Evolutionary conservation across 371 early-diverging fungal species (phyloP).

Genomic region (Coemansia sp.): DNA sequence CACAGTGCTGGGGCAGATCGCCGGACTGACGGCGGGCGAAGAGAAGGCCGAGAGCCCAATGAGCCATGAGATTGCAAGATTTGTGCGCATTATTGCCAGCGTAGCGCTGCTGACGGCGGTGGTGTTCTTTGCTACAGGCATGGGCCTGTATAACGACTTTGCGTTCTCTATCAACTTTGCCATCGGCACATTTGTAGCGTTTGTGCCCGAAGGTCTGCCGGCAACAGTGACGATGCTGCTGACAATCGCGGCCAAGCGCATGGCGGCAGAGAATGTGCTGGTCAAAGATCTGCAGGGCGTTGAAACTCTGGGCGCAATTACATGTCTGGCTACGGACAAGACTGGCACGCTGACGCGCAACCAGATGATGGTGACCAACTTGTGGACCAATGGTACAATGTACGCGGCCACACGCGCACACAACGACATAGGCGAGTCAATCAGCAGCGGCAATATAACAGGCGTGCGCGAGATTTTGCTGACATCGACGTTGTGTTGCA

Average conservation of each 20-base stretch:
- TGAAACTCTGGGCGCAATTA: constrained; percentile 94
- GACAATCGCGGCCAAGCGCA: constrained; percentile 92
- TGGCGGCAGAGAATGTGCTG: constrained; percentile 83
- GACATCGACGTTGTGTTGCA: constrained; percentile 73
- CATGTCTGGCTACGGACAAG: constrained; percentile 92
- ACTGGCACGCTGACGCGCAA: constrained; percentile 95
- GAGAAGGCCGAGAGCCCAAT: constrained; percentile 70
- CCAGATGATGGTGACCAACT: constrained; percentile 89
- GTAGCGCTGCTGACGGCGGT: constrained; percentile 75
- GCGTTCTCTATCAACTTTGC: constrained; percentile 82
- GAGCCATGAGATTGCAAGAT: constrained; percentile 73
- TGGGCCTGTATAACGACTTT: constrained; percentile 60
- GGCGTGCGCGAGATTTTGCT: constrained; percentile 72
- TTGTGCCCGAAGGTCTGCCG: constrained; percentile 89
- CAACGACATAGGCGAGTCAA: constrained; percentile 50
- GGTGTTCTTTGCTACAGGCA: constrained; percentile 80
- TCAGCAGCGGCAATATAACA: constrained; percentile 39
- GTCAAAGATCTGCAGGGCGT: constrained; percentile 95
- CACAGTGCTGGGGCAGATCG: constrained; percentile 94
- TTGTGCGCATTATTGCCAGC: constrained; percentile 76
- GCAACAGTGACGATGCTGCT: constrained; percentile 88
- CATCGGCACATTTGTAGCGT: constrained; percentile 84
- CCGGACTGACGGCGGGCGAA: constrained; percentile 79
- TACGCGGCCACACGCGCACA: constrained; percentile 63
- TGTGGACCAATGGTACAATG: constrained; percentile 76